A percentile compares a stretch with the other conserved stretches of the same genome.
These are phyloP conservation scores for Malus hybrid DNA, from an alignment of 331 rosid species.

Conservation along the genomic window DNA sequence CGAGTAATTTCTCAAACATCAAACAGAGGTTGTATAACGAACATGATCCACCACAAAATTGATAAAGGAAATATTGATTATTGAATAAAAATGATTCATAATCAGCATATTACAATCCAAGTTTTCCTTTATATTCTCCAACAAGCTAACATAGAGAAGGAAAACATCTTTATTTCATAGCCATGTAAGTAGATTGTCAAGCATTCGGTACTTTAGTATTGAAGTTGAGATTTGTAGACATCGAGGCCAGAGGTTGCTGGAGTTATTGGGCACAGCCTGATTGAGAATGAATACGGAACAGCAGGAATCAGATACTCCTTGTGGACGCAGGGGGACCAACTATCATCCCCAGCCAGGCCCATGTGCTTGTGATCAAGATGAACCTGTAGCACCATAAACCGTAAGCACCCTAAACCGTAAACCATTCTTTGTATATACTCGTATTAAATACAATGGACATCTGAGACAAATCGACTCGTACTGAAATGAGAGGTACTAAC, in stretches of 20 bases:
- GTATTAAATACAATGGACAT: neutral
- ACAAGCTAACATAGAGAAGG: neutral
- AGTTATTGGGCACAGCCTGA: constrained; percentile 55
- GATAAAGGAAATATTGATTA: too few species aligned
- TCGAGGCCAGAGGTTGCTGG: constrained; percentile 48
- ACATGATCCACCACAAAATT: too few species aligned
- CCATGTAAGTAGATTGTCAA: neutral
- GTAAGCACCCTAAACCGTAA: neutral
- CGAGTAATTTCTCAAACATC: too few species aligned
- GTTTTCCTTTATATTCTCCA: neutral
- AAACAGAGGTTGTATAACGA: too few species aligned
- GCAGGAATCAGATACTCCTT: constrained; percentile 55
- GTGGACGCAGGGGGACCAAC: constrained; percentile 91
- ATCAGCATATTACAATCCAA: neutral
- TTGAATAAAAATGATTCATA: too few species aligned
- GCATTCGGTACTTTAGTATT: neutral
- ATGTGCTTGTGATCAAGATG: constrained; percentile 95
- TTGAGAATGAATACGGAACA: constrained; percentile 53
- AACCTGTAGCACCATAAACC: constrained; percentile 42
- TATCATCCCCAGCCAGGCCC: constrained; percentile 96
- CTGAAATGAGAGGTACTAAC: neutral
- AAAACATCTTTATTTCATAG: neutral
- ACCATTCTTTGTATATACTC: neutral
- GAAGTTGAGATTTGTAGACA: constrained; percentile 62
- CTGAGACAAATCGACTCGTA: neutral